phyloP scores from a whole-genome alignment of 2,329 filamentous ascomycete species.

The Simplicillium aogashimaense region DNA sequence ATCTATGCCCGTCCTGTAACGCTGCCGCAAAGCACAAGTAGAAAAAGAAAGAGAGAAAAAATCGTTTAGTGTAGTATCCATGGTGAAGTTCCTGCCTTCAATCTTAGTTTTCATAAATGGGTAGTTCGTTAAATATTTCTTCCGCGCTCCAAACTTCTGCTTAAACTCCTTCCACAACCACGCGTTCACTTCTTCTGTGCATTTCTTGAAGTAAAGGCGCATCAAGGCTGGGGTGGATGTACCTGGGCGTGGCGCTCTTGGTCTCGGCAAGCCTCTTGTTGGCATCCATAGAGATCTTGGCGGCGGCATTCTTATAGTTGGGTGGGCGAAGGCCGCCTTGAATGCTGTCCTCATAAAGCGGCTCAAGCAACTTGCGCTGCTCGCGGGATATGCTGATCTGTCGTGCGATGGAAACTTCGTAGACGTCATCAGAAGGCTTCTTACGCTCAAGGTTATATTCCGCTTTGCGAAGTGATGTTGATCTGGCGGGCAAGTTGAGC shows the following conservation, averaged over 20 bases:
- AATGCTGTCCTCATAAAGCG: slow-evolving; percentile 27
- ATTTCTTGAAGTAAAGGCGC: slow-evolving; percentile 21
- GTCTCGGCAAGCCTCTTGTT: slow-evolving; percentile 23
- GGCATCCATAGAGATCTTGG: slow-evolving; percentile 8
- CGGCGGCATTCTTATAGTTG: slow-evolving; percentile 6
- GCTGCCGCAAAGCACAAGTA: no score
- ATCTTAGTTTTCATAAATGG: no score
- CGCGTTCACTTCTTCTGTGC: slow-evolving; percentile 42
- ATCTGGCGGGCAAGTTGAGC: slow-evolving; percentile 2
- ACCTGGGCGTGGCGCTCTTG: slow-evolving; percentile 33
- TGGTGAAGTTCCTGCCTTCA: no score
- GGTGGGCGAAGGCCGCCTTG: slow-evolving; percentile 5
- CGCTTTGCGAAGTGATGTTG: slow-evolving; percentile 3
- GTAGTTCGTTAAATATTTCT: no score
- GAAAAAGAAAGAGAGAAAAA: no score
- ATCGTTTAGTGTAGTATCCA: no score
- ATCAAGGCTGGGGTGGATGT: slow-evolving; percentile 27
- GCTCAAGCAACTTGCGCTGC: slow-evolving; percentile 50
- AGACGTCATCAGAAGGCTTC: slow-evolving; percentile 38
- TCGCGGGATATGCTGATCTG: slow-evolving; percentile 57
- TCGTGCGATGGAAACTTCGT: slow-evolving; percentile 57
- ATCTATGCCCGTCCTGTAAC: no score
- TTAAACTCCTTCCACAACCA: slow-evolving; percentile 38
- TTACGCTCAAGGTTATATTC: not conserved
- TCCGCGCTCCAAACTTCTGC: no score